phyloP scores from a whole-genome alignment of 768 basidiomycete species.

The Tricholoma terreum region DNA sequence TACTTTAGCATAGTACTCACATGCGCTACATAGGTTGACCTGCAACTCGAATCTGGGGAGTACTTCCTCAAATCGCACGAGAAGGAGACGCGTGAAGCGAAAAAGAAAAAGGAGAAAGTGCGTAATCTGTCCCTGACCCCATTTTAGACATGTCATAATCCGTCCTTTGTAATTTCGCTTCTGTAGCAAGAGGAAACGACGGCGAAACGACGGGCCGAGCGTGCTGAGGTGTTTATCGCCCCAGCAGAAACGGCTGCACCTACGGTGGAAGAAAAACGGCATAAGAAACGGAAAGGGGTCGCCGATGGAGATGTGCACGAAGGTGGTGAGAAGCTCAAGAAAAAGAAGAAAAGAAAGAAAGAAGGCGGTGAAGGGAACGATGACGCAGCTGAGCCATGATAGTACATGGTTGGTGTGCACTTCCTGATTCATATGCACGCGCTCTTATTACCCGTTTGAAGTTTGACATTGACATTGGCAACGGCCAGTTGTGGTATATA shows the following conservation, averaged over 20 bases:
- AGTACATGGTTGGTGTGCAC: background rate
- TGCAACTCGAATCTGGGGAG: slow-evolving; percentile 95
- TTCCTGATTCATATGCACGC: background rate
- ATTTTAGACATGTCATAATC: background rate
- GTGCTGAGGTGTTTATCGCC: slow-evolving; percentile 85
- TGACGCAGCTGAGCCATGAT: background rate
- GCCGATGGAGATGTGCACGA: slow-evolving; percentile 31
- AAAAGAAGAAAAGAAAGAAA: background rate
- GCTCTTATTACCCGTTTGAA: background rate
- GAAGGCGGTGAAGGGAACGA: background rate
- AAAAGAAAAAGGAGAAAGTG: slow-evolving; percentile 75
- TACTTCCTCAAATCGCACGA: slow-evolving; percentile 95
- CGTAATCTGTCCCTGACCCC: slow-evolving; percentile 4
- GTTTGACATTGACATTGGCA: no score
- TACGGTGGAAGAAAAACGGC: slow-evolving; percentile 76
- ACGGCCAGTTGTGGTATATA: no score
- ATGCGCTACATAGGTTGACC: slow-evolving; percentile 58
- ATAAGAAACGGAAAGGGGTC: slow-evolving; percentile 44
- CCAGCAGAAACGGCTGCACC: slow-evolving; percentile 75
- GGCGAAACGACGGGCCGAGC: slow-evolving; percentile 68
- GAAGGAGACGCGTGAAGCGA: slow-evolving; percentile 73
- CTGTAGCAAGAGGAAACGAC: slow-evolving; percentile 75
- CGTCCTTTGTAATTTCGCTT: slow-evolving; percentile 2
- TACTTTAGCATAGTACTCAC: background rate
- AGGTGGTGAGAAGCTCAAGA: background rate